Conservation (phyloP, 2,329 filamentous ascomycete species). For the Colletotrichum musicola region DNA sequence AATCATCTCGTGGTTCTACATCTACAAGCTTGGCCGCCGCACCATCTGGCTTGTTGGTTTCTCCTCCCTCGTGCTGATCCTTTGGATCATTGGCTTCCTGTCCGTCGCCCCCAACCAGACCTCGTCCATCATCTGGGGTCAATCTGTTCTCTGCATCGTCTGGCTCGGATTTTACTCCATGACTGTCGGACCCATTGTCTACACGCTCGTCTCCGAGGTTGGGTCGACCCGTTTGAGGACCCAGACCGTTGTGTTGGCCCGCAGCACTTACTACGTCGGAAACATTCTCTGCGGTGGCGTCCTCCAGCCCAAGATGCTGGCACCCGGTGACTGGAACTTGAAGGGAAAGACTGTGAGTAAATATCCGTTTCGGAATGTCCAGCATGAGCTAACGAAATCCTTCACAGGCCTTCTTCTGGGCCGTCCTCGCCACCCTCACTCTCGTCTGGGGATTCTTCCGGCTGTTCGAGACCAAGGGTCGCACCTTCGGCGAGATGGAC, state of each 20-base stretch:
- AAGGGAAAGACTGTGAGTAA: slow-evolving; percentile 52
- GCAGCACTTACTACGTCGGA: slow-evolving; percentile 55
- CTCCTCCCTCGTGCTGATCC: slow-evolving; percentile 50
- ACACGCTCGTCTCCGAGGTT: slow-evolving; percentile 59
- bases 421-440: slow-evolving; percentile 51
- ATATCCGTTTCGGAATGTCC: slow-evolving; percentile 13
- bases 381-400: slow-evolving; percentile 24
- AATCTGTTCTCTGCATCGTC: slow-evolving; percentile 56
- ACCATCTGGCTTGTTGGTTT: slow-evolving; percentile 58
- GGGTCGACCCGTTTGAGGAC: slow-evolving; percentile 60
- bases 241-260: slow-evolving; percentile 59
- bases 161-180: slow-evolving; percentile 60
- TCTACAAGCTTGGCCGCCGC: slow-evolving; percentile 57
- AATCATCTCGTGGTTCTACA: slow-evolving; percentile 58
- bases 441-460: slow-evolving; percentile 58
- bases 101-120: slow-evolving; percentile 52
- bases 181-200: slow-evolving; percentile 58
- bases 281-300: slow-evolving; percentile 56
- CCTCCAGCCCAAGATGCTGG: slow-evolving; percentile 53
- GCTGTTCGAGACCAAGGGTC: slow-evolving; percentile 59
- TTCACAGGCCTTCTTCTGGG: slow-evolving; percentile 58
- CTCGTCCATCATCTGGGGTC: slow-evolving; percentile 52
- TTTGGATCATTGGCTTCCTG: slow-evolving; percentile 59
- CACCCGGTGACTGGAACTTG: slow-evolving; percentile 55
- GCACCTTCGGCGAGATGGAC: slow-evolving; percentile 60